phyloP scores from a whole-genome alignment of 805 yeast species.

The Teunomyces atbi region DNA sequence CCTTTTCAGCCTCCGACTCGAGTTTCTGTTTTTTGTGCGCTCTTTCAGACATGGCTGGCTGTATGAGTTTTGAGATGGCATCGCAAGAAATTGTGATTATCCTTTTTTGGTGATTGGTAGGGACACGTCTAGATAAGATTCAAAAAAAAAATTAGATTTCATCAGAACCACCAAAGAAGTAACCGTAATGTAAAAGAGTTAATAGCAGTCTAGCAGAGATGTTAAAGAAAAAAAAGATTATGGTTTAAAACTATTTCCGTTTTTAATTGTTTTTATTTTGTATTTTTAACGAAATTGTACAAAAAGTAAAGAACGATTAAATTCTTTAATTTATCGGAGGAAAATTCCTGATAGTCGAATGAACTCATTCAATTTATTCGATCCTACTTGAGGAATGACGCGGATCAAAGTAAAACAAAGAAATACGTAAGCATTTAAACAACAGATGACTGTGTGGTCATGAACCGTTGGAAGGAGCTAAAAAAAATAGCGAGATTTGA shows the following conservation, averaged over 20 bases:
- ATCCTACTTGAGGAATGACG: too few relatives aligned
- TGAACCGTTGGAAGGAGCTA: neutral
- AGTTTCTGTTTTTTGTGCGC: constrained; percentile 49
- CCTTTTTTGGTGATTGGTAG: neutral
- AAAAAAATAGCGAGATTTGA: neutral
- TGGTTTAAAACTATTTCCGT: too few relatives aligned
- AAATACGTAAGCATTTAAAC: too few relatives aligned
- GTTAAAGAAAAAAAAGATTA: neutral
- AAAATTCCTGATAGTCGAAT: too few relatives aligned
- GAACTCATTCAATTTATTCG: too few relatives aligned
- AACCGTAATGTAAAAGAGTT: neutral
- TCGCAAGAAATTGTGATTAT: neutral
- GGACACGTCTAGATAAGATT: neutral
- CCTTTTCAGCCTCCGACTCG: constrained; percentile 57
- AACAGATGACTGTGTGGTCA: too few relatives aligned
- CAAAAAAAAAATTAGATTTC: neutral
- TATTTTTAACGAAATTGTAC: neutral
- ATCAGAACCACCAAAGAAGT: neutral
- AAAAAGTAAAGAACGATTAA: neutral
- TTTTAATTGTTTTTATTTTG: neutral
- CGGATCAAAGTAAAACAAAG: too few relatives aligned
- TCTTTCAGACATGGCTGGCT: constrained; percentile 26
- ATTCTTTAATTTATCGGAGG: too few relatives aligned
- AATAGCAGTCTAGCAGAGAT: neutral
- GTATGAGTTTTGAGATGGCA: constrained; percentile 1